A percentile compares a stretch with the other conserved stretches of the same genome.
These are phyloP conservation scores for Cryptococcus sp. DNA, from an alignment of 1,284 basidiomycete genomes.

Conservation along the genomic window DNA sequence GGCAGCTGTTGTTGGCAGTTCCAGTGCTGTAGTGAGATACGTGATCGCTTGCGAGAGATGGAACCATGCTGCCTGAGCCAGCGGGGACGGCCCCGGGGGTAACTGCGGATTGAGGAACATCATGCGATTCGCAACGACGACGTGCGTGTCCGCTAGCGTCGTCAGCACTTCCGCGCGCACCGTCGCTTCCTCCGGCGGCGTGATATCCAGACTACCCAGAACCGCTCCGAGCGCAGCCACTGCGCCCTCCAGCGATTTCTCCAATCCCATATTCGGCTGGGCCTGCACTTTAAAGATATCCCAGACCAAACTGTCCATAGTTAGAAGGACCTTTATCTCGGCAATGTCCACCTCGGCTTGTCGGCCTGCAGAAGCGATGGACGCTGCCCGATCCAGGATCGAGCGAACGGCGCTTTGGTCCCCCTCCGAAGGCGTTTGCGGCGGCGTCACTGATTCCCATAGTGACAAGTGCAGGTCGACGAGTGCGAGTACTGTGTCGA, in stretches of 20 bases:
- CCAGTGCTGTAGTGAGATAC: constrained; percentile 34
- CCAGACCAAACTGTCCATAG: constrained; percentile 46
- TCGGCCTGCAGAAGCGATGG: constrained; percentile 24
- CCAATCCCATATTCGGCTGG: constrained; percentile 26
- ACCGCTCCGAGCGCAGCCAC: constrained; percentile 33
- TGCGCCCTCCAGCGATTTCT: constrained; percentile 38
- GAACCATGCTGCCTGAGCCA: constrained; percentile 42
- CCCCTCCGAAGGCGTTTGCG: constrained; percentile 31
- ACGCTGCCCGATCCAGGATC: constrained; percentile 34
- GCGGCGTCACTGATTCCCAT: constrained; percentile 36
- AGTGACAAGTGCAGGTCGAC: constrained; percentile 40
- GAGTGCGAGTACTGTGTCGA: constrained; percentile 42
- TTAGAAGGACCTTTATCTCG: constrained; percentile 45
- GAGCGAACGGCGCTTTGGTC: constrained; percentile 36
- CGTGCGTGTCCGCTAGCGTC: constrained; percentile 41
- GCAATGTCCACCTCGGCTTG: constrained; percentile 47
- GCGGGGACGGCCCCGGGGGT: constrained; percentile 31
- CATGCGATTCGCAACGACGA: constrained; percentile 30
- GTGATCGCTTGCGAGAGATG: constrained; percentile 36
- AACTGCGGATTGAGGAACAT: constrained; percentile 30
- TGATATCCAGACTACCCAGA: constrained; percentile 29
- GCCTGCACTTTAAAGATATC: constrained; percentile 37
- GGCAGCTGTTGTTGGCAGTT: constrained; percentile 27
- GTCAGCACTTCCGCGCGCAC: constrained; percentile 42
- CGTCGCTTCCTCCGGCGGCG: constrained; percentile 28